phyloP scores from a whole-genome alignment of 2,329 filamentous ascomycete genomes.

The Biscogniauxia mediterranea region DNA sequence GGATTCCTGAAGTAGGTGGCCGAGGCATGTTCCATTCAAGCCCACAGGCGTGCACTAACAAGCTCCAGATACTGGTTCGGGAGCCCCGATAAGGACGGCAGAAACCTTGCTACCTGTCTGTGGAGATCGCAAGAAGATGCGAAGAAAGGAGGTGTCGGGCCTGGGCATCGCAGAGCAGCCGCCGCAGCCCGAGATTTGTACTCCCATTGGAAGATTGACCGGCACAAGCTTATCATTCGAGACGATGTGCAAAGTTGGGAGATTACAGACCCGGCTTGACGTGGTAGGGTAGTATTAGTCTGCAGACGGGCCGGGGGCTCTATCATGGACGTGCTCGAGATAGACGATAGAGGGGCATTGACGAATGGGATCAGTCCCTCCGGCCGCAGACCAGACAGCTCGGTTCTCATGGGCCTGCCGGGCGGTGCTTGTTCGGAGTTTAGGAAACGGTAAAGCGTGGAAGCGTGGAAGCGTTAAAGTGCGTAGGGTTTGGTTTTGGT shows the following conservation, averaged over 20 bases:
- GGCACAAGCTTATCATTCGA: conserved; percentile 65
- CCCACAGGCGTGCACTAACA: conserved; percentile 20
- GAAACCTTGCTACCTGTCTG: conserved; percentile 79
- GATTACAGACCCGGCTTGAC: conserved; percentile 55
- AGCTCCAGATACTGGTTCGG: conserved; percentile 80
- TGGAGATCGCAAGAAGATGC: conserved; percentile 63
- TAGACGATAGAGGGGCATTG: conserved; percentile 19
- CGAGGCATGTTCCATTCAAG: conserved; percentile 13
- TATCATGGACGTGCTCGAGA: conserved; percentile 13
- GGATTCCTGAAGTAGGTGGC: conserved; percentile 71
- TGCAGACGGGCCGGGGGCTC: conserved; percentile 18
- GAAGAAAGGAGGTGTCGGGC: conserved; percentile 55
- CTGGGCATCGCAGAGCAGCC: conserved; percentile 64
- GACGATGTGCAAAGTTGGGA: conserved; percentile 65
- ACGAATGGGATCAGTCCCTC: conserved; percentile 23
- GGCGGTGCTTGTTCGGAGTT: conserved; percentile 6
- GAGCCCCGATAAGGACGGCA: conserved; percentile 62
- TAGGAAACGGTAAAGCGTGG: neutral
- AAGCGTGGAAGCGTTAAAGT: too few species aligned
- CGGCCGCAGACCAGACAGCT: conserved; percentile 4
- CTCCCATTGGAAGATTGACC: conserved; percentile 68
- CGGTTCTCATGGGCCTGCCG: neutral
- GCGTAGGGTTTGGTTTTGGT: neutral
- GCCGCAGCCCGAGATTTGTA: conserved; percentile 62
- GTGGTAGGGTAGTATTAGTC: conserved; percentile 26